These are phyloP conservation scores for Auricularia sp. DNA, from an alignment of 768 basidiomycete genomes.

Conservation along the genomic window DNA sequence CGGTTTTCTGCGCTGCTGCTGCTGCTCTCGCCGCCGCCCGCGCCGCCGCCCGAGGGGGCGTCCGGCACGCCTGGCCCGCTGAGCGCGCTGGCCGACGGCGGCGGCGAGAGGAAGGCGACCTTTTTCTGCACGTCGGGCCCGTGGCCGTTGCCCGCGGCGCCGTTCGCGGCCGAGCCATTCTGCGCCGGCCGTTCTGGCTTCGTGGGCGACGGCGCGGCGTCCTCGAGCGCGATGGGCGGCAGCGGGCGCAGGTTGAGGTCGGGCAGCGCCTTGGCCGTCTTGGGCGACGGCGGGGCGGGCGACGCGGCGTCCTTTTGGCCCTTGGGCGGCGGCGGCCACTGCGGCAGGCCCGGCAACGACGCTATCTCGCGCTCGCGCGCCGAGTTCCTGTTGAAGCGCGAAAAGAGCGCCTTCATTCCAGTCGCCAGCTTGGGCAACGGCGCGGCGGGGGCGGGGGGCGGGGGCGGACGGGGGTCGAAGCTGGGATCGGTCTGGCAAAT, in stretches of 20 bases:
- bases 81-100: constrained; percentile 42
- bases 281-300: constrained; percentile 26
- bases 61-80: background rate
- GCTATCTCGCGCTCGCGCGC: constrained; percentile 53
- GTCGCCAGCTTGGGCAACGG: background rate
- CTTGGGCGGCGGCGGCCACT: constrained; percentile 53
- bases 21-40: background rate
- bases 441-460: background rate
- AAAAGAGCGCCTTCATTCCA: constrained; percentile 77
- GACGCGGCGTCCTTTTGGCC: constrained; percentile 18
- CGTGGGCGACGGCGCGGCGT: background rate
- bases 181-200: constrained; percentile 7
- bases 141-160: constrained; percentile 6
- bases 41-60: background rate
- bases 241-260: constrained; percentile 45
- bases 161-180: constrained; percentile 14
- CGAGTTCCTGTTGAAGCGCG: constrained; percentile 48
- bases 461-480: constrained; percentile 4
- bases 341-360: constrained; percentile 47
- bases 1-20: constrained; percentile 12
- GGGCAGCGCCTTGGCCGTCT: constrained; percentile 61
- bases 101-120: constrained; percentile 78
- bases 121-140: constrained; percentile 56
- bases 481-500: background rate
- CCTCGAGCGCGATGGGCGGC: constrained; percentile 29